These are phyloP conservation scores for Fusarium incarnatum DNA, from an alignment of 2,329 filamentous ascomycete genomes.

Conservation along the genomic window DNA sequence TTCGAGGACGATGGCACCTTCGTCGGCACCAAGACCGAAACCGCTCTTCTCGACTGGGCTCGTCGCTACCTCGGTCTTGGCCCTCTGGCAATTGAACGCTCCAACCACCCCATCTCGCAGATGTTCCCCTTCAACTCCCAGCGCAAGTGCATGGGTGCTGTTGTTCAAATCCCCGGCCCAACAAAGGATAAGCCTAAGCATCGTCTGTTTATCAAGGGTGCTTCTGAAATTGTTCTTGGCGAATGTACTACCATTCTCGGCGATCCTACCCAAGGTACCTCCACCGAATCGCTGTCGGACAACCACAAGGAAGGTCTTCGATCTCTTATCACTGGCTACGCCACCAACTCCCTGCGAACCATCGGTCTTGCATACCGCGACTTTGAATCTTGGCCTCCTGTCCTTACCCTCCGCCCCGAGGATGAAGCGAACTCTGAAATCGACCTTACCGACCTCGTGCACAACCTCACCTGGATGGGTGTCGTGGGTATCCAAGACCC, in stretches of 20 bases:
- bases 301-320: conserved; percentile 65
- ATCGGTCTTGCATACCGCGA: conserved; percentile 80
- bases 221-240: conserved; percentile 65
- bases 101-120: conserved; percentile 59
- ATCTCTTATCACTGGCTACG: conserved; percentile 68
- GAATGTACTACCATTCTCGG: conserved; percentile 63
- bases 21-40: conserved; percentile 68
- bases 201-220: conserved; percentile 66
- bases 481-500: conserved; percentile 75
- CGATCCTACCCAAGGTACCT: conserved; percentile 59
- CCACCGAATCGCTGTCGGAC: conserved; percentile 28
- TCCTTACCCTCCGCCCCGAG: conserved; percentile 69
- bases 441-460: conserved; percentile 65
- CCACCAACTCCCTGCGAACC: conserved; percentile 75
- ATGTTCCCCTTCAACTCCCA: conserved; percentile 66
- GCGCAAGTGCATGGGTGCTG: conserved; percentile 68
- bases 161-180: conserved; percentile 57
- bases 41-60: conserved; percentile 63
- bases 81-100: conserved; percentile 58
- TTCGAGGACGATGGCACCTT: conserved; percentile 64
- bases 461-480: conserved; percentile 55
- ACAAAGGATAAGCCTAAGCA: conserved; percentile 50
- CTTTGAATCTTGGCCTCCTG: conserved; percentile 76
- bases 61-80: conserved; percentile 62
- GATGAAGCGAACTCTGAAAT: conserved; percentile 60